These are phyloP conservation scores for Catunica adiposa DNA, from an alignment of 2,329 filamentous ascomycete genomes.

Conservation along the genomic window DNA sequence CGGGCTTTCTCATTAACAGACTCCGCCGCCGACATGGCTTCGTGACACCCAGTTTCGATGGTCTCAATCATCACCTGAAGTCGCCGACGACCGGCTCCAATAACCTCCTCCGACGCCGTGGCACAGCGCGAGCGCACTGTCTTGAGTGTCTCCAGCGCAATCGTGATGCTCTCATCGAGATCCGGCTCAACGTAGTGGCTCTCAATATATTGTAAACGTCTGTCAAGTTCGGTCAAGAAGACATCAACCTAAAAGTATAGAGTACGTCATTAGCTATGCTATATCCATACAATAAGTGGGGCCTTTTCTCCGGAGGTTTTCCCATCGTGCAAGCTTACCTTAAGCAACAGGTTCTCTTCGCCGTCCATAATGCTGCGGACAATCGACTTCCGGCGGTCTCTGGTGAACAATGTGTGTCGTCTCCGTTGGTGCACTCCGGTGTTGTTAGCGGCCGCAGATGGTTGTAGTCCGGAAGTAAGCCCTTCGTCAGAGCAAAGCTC, in stretches of 20 bases:
- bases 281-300: no score
- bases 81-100: slow-evolving; percentile 70
- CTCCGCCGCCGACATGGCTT: slow-evolving; percentile 67
- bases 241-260: slow-evolving; percentile 43
- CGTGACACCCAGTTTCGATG: slow-evolving; percentile 72
- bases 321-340: slow-evolving; percentile 23
- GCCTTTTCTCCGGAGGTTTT: no score
- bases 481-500: slow-evolving; percentile 6
- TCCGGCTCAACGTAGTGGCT: slow-evolving; percentile 61
- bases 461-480: slow-evolving; percentile 9
- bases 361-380: slow-evolving; percentile 44
- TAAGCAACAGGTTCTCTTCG: slow-evolving; percentile 44
- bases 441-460: not conserved
- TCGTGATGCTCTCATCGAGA: slow-evolving; percentile 67
- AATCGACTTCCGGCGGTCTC: slow-evolving; percentile 35
- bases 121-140: slow-evolving; percentile 78
- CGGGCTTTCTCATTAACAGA: slow-evolving; percentile 84
- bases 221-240: slow-evolving; percentile 73
- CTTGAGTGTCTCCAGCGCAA: slow-evolving; percentile 72
- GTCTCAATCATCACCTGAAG: slow-evolving; percentile 86
- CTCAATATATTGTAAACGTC: slow-evolving; percentile 75
- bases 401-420: slow-evolving; percentile 11
- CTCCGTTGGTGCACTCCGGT: slow-evolving; percentile 8
- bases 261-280: not conserved
- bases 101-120: slow-evolving; percentile 73